These are phyloP conservation scores for Solanum dulcamara DNA, from an alignment of 257 asterid species.

Conservation along the genomic window DNA sequence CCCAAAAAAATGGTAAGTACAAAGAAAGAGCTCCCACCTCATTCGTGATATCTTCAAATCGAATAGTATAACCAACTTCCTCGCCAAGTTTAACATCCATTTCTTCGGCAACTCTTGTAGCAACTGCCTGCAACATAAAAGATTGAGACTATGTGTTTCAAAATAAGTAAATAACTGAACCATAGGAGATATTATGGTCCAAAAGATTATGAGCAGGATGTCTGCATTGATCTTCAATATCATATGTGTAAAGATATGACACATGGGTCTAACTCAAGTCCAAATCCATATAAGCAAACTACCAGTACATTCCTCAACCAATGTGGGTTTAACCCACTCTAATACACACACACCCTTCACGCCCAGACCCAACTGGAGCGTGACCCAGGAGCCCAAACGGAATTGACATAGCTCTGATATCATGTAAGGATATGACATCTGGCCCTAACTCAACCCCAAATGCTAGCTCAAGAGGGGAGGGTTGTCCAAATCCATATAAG, in stretches of 20 bases:
- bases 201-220: background rate
- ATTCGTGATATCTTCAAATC: conserved; percentile 84
- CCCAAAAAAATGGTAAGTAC: background rate
- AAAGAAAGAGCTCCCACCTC: conserved; percentile 32
- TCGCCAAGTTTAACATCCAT: conserved; percentile 88
- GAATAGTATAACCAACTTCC: conserved; percentile 92
- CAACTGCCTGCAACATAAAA: conserved; percentile 47
- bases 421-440: background rate
- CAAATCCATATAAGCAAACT: background rate
- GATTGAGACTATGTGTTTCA: background rate
- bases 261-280: background rate
- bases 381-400: background rate
- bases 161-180: background rate
- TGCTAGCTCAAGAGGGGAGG: background rate
- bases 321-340: background rate
- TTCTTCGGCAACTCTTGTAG: conserved; percentile 90
- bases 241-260: background rate
- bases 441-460: background rate
- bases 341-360: background rate
- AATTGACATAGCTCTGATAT: no score
- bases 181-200: background rate
- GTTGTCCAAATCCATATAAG: background rate
- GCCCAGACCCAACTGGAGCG: background rate
- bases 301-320: background rate
- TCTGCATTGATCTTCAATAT: background rate